Conservation (phyloP, 345 rosid genomes). For the Mallotus nudiflorus region DNA sequence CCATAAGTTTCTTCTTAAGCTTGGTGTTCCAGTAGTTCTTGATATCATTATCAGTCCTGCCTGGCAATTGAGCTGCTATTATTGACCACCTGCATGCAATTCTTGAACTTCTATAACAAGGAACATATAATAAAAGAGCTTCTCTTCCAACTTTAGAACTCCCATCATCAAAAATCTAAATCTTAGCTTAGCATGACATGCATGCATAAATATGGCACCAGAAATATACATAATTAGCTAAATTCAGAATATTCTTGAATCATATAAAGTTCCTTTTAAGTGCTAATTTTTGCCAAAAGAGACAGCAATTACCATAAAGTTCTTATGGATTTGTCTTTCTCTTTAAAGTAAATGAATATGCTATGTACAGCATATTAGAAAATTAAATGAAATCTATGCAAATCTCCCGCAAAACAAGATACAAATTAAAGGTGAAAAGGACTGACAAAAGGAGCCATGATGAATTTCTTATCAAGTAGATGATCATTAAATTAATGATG, state of each 20-base stretch:
- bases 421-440: background rate
- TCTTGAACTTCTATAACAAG: background rate
- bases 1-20: slow-evolving; percentile 47
- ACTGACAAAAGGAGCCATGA: background rate
- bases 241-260: slow-evolving; percentile 28
- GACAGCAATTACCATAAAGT: background rate
- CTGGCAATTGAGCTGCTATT: slow-evolving; percentile 41
- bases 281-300: background rate
- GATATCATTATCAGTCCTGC: slow-evolving; percentile 37
- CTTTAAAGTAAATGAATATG: background rate
- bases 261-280: slow-evolving; percentile 17
- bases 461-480: no score
- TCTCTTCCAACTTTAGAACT: background rate
- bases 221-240: slow-evolving; percentile 11
- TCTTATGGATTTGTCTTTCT: background rate
- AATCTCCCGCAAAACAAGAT: background rate
- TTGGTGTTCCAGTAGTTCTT: slow-evolving; percentile 43
- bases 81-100: slow-evolving; percentile 34
- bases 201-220: background rate
- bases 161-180: background rate
- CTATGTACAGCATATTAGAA: no score
- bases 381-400: background rate
- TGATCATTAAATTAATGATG: no score
- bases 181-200: slow-evolving; percentile 8
- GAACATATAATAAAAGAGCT: slow-evolving; percentile 2